A percentile compares a stretch with the other conserved stretches of the same genome.
phyloP scores from a whole-genome alignment of 2,329 filamentous ascomycete genomes.

The Ploettnerulaceae sp. region DNA sequence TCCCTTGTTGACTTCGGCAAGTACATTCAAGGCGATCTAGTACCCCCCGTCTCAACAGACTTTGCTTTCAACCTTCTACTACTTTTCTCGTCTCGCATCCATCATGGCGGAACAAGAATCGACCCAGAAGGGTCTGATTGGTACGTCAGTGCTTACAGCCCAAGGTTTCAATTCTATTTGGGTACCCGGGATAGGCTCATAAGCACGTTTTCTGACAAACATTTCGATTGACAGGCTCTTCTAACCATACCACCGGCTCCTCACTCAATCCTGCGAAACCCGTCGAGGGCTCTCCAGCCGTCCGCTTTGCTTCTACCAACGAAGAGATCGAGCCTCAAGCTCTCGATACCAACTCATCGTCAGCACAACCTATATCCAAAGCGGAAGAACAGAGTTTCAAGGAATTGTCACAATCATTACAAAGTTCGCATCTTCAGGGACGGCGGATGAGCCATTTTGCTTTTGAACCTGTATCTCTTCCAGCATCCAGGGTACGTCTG shows the following conservation, averaged over 20 bases:
- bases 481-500: conserved; percentile 69
- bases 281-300: conserved; percentile 41
- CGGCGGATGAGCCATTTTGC: conserved; percentile 79
- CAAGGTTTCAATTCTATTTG: conserved; percentile 16
- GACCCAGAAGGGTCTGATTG: conserved; percentile 18
- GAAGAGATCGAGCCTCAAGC: conserved; percentile 59
- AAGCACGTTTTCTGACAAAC: conserved; percentile 20
- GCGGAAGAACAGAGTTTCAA: conserved; percentile 25
- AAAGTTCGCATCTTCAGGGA: conserved; percentile 73
- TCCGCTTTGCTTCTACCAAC: conserved; percentile 67
- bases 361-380: conserved; percentile 18
- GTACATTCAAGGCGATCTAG: too few species aligned
- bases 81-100: conserved; percentile 8
- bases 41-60: conserved; percentile 3
- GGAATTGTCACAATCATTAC: conserved; percentile 62
- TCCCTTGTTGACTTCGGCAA: conserved; percentile 9
- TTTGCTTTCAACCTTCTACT: neutral
- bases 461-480: conserved; percentile 87
- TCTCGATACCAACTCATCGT: conserved; percentile 28
- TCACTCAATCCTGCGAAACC: conserved; percentile 16
- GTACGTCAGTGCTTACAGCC: conserved; percentile 27
- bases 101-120: conserved; percentile 21
- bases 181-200: conserved; percentile 5
- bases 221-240: conserved; percentile 14
- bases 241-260: conserved; percentile 12